Conservation (phyloP, 2,329 filamentous ascomycete genomes). For the Scedosporium minutisporum region DNA sequence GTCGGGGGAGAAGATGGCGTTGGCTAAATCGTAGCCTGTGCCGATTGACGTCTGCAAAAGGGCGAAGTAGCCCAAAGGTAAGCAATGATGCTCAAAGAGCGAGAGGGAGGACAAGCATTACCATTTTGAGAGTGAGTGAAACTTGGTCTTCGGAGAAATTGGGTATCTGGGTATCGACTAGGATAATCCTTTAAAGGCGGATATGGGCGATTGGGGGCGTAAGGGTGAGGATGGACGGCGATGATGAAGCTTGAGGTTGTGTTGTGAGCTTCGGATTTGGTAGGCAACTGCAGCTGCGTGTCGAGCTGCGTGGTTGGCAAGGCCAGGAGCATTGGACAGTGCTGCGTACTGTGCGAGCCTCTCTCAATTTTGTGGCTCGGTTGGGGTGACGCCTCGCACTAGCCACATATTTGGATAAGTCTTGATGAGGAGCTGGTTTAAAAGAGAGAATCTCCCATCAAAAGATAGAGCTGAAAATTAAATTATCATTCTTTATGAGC, state of each 20-base stretch:
- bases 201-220: background rate
- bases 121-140: background rate
- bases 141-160: background rate
- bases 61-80: background rate
- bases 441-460: background rate
- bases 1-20: constrained; percentile 99
- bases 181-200: background rate
- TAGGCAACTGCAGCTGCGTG: constrained; percentile 7
- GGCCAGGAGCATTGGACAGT: background rate
- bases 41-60: constrained; percentile 85
- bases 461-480: no score
- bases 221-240: background rate
- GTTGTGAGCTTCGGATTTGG: constrained; percentile 7
- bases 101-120: background rate
- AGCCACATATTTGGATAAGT: background rate
- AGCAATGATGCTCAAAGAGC: background rate
- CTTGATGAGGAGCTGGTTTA: background rate
- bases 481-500: no score
- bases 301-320: constrained; percentile 6
- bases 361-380: no score
- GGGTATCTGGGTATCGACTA: background rate
- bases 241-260: constrained; percentile 11
- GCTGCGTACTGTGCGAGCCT: background rate
- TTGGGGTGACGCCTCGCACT: background rate
- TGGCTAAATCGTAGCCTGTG: constrained; percentile 97